A percentile compares a stretch with the other conserved stretches of the same genome.
Conservation (phyloP, 768 basidiomycete species). For the Gyrodon lividus region DNA sequence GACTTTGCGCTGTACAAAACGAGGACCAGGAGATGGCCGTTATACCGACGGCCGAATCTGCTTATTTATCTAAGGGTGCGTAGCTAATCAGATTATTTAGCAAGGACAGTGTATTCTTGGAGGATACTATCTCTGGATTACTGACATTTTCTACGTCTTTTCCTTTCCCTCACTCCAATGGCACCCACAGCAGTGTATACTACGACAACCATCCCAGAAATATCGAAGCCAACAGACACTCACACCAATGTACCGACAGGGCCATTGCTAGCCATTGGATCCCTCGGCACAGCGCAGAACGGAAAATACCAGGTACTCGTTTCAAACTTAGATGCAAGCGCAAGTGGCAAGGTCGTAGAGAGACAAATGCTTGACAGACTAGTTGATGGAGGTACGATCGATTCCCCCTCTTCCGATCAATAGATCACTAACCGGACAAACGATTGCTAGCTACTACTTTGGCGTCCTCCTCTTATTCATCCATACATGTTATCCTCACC, state of each 20-base stretch:
- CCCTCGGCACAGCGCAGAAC: constrained; percentile 72
- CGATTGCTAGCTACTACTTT: constrained; percentile 53
- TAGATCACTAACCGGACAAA: constrained; percentile 2
- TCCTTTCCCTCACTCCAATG: constrained; percentile 38
- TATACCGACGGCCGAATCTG: constrained; percentile 11
- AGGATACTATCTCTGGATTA: no score
- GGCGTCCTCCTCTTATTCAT: constrained; percentile 52
- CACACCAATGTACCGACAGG: constrained; percentile 32
- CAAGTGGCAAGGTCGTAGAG: constrained; percentile 50
- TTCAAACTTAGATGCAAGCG: constrained; percentile 50
- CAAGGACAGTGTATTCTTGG: no score
- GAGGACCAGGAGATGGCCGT: no score
- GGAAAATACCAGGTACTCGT: constrained; percentile 77
- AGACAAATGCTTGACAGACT: constrained; percentile 82
- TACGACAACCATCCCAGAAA: constrained; percentile 14
- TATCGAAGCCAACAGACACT: constrained; percentile 18
- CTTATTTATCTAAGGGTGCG: no score
- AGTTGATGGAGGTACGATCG: constrained; percentile 64
- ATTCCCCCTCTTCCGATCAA: constrained; percentile 5
- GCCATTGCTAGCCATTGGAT: constrained; percentile 71
- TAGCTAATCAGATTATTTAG: no score
- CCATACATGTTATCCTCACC: constrained; percentile 68
- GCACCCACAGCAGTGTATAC: constrained; percentile 57
- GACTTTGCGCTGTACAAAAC: no score
- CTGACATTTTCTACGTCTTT: background rate